Conservation (phyloP, 331 rosid genomes). For the Spiraea crenata region DNA sequence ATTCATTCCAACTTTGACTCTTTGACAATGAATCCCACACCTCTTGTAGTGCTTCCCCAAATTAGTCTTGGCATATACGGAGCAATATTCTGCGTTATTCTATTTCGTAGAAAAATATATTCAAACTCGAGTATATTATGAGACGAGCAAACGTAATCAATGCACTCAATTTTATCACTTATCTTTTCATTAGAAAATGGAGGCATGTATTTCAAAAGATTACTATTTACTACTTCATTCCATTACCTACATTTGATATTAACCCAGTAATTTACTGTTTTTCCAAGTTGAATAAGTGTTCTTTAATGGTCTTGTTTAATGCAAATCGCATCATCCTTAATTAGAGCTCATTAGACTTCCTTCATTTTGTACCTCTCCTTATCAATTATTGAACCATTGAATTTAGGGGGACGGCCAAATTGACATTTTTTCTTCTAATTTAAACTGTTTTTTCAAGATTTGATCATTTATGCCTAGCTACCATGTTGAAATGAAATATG, state of each 20-base stretch:
- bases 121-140: too few relatives aligned
- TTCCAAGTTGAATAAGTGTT: constrained; percentile 14
- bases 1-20: constrained; percentile 11
- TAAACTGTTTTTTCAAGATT: neutral
- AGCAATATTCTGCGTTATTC: too few relatives aligned
- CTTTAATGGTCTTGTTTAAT: constrained; percentile 18
- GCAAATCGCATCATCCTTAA: constrained; percentile 5
- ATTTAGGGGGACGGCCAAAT: neutral
- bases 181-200: neutral
- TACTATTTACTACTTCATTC: neutral
- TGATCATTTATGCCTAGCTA: neutral
- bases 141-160: too few relatives aligned
- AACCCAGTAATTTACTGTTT: constrained; percentile 1
- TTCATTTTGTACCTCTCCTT: constrained; percentile 15
- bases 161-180: constrained; percentile 6
- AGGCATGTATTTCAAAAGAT: neutral
- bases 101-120: too few relatives aligned
- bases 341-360: constrained; percentile 3
- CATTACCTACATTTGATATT: constrained; percentile 1
- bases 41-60: constrained; percentile 1
- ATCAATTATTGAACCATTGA: constrained; percentile 18
- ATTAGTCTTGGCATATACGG: too few relatives aligned
- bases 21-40: constrained; percentile 17
- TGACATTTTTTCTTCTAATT: constrained; percentile 2
- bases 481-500: too few relatives aligned